Conservation (phyloP, 2,329 filamentous ascomycete genomes). For the Gnomoniopsis sp. region DNA sequence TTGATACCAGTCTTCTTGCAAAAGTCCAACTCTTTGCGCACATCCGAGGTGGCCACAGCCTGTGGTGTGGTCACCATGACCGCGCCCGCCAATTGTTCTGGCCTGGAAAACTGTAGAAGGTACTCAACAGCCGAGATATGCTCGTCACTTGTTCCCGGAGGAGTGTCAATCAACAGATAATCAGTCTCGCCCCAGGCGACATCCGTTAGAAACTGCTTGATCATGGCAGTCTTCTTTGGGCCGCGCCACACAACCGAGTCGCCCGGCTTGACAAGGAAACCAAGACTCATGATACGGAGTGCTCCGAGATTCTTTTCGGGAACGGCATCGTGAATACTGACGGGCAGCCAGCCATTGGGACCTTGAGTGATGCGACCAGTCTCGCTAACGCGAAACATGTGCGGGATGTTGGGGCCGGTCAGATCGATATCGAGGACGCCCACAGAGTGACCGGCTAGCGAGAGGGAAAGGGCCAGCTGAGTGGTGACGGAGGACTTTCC, state of each 20-base stretch:
- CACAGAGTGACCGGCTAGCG: constrained; percentile 80
- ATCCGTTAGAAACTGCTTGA: constrained; percentile 90
- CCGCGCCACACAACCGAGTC: constrained; percentile 97
- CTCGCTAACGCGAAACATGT: constrained; percentile 85
- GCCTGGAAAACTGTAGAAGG: constrained; percentile 59
- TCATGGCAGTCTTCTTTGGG: constrained; percentile 99
- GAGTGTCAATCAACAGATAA: constrained; percentile 91
- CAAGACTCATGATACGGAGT: constrained; percentile 84
- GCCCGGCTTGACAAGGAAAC: constrained; percentile 80
- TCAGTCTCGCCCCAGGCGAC: constrained; percentile 87
- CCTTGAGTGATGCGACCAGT: constrained; percentile 82
- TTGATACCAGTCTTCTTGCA: constrained; percentile 78
- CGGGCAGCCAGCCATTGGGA: constrained; percentile 87
- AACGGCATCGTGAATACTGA: constrained; percentile 70
- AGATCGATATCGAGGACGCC: constrained; percentile 96
- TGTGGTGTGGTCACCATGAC: constrained; percentile 96
- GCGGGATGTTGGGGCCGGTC: constrained; percentile 92
- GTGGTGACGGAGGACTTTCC: constrained; percentile 98
- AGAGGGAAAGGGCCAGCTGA: constrained; percentile 86
- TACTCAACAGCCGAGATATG: constrained; percentile 94
- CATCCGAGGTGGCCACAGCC: constrained; percentile 87
- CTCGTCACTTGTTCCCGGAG: constrained; percentile 93
- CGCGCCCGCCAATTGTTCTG: constrained; percentile 75
- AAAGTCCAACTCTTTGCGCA: constrained; percentile 92
- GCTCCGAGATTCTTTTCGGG: constrained; percentile 52